These are phyloP conservation scores for Fabrea salina DNA, from an alignment of 169 alveolate genomes.

Conservation along the genomic window DNA sequence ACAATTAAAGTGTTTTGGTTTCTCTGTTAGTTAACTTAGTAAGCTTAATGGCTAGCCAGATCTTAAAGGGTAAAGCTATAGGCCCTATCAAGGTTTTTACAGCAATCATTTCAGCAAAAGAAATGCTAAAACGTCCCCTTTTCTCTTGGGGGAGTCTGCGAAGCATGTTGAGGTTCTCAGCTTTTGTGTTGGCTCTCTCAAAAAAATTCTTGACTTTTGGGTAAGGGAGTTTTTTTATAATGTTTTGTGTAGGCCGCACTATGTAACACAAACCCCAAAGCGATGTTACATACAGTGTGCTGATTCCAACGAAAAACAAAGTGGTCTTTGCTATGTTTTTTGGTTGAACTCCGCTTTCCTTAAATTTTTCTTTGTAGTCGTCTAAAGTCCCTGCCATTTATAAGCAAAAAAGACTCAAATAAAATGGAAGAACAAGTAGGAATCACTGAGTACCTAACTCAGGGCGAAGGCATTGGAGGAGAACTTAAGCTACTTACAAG, in stretches of 20 bases:
- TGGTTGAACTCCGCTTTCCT: neutral
- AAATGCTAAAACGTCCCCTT: neutral
- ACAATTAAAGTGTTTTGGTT: too few relatives aligned
- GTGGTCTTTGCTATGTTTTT: neutral
- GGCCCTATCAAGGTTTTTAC: constrained; percentile 7
- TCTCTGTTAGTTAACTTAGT: too few relatives aligned
- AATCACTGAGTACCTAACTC: neutral
- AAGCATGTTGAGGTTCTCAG: neutral
- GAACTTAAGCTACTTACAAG: neutral
- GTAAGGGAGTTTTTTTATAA: neutral
- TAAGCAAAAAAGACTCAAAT: too few relatives aligned
- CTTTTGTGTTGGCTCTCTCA: neutral
- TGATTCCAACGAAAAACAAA: neutral
- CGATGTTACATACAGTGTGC: neutral
- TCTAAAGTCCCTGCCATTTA: neutral
- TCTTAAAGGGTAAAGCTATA: constrained; percentile 5
- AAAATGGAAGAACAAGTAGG: constrained; percentile 9
- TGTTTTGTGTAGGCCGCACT: neutral
- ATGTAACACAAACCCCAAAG: neutral
- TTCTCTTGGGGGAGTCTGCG: constrained; percentile 4
- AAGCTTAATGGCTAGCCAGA: constrained; percentile 1
- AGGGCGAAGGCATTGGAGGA: neutral
- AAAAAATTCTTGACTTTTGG: neutral
- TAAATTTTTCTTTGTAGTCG: neutral
- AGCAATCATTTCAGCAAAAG: constrained; percentile 13